Base-by-base conservation (phyloP, 73 alveolate species). In the Stentor coeruleus region DNA sequence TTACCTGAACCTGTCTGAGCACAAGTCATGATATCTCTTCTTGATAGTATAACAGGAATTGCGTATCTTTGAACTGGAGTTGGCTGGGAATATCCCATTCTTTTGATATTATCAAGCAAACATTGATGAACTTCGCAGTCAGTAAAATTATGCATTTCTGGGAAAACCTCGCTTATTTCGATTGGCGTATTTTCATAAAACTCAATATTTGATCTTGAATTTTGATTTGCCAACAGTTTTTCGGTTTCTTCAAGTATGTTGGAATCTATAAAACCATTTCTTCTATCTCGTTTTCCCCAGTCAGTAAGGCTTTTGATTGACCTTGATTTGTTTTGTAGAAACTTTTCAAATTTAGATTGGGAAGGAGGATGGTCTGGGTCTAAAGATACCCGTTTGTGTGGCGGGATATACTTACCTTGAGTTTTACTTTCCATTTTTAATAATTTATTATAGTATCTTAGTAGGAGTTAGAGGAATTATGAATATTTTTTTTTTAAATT, bases 1-100 rank as follows among this genome's bases (percentile, higher is more conserved):
- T 95, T 95, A 4, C 99, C 99, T n/a, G 95, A 88, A 26, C 99
- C 99, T 3, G 99, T 95, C 79, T 94, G 87, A 28, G 99, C 95
- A 2, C 91, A 75, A 41, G 92, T 95, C 35, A 95, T 94, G 20
- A 95, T 66, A 81, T 93, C 98, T 79, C 92, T 93, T 35, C 97
- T 94, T 59, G 75, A 36, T 74, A 87, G 74, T 31, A 74, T 76
- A 3, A 85, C 60, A 3, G 93, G 81, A 80, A 84, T 81, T 38
- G 85, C 35, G 38, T 81, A 81, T 38, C 84, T 81, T 59, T 89
- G 60, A 3, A 89, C 91, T 20, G 95, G 89, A 39, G 91, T 60
- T 41, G 91, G 95, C 49, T 49, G 77, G 38, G 57, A 31, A 35
- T 85, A 74, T 39, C 92, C 92, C 38, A 82, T 85, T 74, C 73